Conservation (phyloP, 2,329 filamentous ascomycete species). For the Massarina eburnea region DNA sequence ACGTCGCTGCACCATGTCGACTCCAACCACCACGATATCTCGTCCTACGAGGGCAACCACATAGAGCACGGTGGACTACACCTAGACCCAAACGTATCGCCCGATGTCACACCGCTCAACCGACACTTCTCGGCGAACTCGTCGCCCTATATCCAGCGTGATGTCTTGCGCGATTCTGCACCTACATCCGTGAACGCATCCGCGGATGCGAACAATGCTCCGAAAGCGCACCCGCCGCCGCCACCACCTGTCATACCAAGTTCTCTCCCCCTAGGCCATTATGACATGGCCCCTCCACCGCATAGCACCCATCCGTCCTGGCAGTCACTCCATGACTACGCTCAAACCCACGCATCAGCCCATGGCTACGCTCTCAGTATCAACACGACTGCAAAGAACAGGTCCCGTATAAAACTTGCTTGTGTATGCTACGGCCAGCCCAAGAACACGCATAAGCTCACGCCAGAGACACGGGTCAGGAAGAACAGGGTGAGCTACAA, state of each 20-base stretch:
- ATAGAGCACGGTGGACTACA: constrained; percentile 14
- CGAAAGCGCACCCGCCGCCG: constrained; percentile 2
- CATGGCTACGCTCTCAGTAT: constrained; percentile 40
- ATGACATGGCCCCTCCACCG: constrained; percentile 35
- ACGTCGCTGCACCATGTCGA: constrained; percentile 21
- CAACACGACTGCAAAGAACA: constrained; percentile 41
- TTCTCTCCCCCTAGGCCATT: constrained; percentile 17
- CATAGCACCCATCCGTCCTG: constrained; percentile 28
- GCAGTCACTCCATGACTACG: constrained; percentile 34
- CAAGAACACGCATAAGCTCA: constrained; percentile 42
- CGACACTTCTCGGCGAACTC: not conserved
- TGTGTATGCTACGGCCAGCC: constrained; percentile 40
- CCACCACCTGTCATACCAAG: constrained; percentile 13
- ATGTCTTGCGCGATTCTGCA: constrained; percentile 6
- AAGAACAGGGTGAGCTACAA: constrained; percentile 39
- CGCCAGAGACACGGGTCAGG: constrained; percentile 35
- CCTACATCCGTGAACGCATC: not conserved
- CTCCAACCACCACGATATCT: constrained; percentile 12
- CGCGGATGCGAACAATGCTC: not conserved
- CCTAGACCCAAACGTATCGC: constrained; percentile 8
- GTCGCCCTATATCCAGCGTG: constrained; percentile 1
- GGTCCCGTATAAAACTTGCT: constrained; percentile 38
- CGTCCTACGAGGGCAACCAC: constrained; percentile 15
- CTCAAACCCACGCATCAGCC: constrained; percentile 34
- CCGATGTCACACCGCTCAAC: not conserved